Conservation (phyloP, 2,329 filamentous ascomycete species). For the Aureobasidium musti region DNA sequence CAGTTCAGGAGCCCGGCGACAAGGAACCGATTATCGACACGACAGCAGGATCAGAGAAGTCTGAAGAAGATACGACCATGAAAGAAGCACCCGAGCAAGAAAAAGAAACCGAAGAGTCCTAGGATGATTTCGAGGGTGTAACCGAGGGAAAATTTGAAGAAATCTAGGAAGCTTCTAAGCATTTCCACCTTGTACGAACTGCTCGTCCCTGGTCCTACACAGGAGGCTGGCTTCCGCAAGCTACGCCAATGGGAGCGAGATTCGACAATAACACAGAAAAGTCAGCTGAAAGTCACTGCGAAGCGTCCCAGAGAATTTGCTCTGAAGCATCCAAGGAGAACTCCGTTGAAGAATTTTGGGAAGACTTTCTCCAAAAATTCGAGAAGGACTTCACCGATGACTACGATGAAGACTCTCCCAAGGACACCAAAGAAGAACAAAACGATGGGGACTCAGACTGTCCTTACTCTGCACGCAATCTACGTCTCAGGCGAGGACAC, state of each 20-base stretch:
- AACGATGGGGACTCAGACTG: too few species aligned
- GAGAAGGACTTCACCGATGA: too few species aligned
- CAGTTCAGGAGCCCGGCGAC: background rate
- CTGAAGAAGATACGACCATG: conserved; percentile 4
- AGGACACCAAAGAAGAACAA: too few species aligned
- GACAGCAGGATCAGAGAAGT: background rate
- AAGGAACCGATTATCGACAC: background rate
- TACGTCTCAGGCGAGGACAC: too few species aligned
- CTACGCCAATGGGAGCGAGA: background rate
- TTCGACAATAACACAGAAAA: background rate
- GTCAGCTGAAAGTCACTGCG: too few species aligned
- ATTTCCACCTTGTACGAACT: background rate
- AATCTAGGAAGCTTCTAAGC: background rate
- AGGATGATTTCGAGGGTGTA: background rate
- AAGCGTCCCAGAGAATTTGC: background rate
- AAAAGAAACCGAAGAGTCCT: conserved; percentile 2
- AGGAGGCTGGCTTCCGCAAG: background rate
- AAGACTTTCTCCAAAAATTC: too few species aligned
- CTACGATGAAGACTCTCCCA: background rate
- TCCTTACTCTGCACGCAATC: too few species aligned
- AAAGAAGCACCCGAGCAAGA: conserved; percentile 6
- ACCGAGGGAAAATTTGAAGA: background rate
- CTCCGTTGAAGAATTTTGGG: background rate
- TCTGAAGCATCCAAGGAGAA: background rate
- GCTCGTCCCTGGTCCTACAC: background rate